Conservation (phyloP, 495 filamentous ascomycete species). For the Talaromyces proteolyticus region DNA sequence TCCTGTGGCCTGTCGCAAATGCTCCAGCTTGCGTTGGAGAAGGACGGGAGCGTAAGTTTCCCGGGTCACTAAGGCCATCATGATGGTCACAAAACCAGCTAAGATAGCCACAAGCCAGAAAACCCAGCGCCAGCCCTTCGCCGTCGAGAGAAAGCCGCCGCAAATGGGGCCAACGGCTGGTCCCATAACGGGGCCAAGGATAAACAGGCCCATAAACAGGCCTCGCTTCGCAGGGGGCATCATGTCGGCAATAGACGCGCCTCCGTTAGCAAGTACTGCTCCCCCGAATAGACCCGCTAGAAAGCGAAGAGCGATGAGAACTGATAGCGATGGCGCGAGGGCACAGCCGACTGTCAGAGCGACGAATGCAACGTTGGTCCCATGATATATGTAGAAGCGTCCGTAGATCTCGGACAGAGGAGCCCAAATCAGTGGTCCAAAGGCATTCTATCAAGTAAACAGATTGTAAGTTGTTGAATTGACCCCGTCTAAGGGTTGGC, state of each 20-base stretch:
- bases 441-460: no score
- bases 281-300: conserved; percentile 23
- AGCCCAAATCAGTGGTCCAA: conserved; percentile 48
- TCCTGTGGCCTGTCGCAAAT: neutral
- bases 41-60: neutral
- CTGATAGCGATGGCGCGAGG: conserved; percentile 34
- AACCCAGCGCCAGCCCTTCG: neutral
- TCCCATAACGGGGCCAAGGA: neutral
- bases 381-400: conserved; percentile 37
- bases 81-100: neutral
- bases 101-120: neutral
- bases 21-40: neutral
- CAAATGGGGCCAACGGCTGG: neutral
- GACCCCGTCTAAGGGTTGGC: no score
- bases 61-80: neutral
- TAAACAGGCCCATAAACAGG: neutral
- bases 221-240: neutral
- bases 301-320: conserved; percentile 39
- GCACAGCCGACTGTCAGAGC: conserved; percentile 54
- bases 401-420: conserved; percentile 51
- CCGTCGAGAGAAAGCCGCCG: neutral
- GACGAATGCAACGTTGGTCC: conserved; percentile 44
- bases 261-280: neutral
- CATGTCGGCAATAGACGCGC: neutral
- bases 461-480: no score